These are phyloP conservation scores for Aspergillus sp. DNA, from an alignment of 2,329 filamentous ascomycete genomes.

Conservation along the genomic window DNA sequence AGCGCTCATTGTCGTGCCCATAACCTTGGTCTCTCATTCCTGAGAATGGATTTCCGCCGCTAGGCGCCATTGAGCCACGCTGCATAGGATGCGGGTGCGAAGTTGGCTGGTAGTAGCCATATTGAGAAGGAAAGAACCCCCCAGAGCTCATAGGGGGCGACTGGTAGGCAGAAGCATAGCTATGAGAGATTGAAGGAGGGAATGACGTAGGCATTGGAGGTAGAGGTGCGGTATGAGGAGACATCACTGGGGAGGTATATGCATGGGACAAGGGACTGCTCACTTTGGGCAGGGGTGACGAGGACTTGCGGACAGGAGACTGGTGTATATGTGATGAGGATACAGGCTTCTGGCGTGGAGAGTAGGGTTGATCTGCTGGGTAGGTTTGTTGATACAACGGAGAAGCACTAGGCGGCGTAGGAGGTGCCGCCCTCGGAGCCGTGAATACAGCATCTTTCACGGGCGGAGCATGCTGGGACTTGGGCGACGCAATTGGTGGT, in stretches of 20 bases:
- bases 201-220: conserved; percentile 21
- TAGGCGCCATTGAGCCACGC: conserved; percentile 31
- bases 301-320: conserved; percentile 24
- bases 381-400: conserved; percentile 15
- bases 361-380: conserved; percentile 10
- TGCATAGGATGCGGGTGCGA: conserved; percentile 28
- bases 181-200: conserved; percentile 23
- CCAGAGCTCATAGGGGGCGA: conserved; percentile 37
- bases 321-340: conserved; percentile 16
- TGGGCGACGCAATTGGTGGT: conserved; percentile 13
- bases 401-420: conserved; percentile 16
- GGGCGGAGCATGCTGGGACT: conserved; percentile 11
- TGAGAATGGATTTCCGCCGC: conserved; percentile 32
- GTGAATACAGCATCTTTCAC: conserved; percentile 12
- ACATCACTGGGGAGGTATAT: conserved; percentile 39
- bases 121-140: conserved; percentile 31
- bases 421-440: conserved; percentile 12
- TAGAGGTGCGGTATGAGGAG: conserved; percentile 28
- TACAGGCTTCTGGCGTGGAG: conserved; percentile 17
- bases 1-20: conserved; percentile 20
- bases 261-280: conserved; percentile 37
- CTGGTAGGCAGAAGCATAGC: conserved; percentile 31
- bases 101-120: conserved; percentile 30
- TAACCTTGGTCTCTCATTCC: conserved; percentile 29
- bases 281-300: conserved; percentile 32